Evolutionary conservation across 768 basidiomycete species (phyloP).

Genomic region (Royoungia palumana): DNA sequence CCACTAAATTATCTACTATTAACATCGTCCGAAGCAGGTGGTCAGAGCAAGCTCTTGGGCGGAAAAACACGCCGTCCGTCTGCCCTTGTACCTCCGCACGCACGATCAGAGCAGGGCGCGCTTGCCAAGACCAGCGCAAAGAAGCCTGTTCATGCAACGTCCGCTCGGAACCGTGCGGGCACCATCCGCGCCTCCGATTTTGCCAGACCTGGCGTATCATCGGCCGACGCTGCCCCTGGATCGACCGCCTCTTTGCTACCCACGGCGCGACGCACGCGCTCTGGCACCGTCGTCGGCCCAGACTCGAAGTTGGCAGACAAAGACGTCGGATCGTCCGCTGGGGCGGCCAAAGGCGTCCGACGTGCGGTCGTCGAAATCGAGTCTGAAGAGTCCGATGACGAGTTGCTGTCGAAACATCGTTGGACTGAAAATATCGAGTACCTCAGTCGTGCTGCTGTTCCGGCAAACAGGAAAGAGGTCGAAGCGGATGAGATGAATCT

Average conservation of each 20-base stretch:
- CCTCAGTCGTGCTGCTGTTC: constrained; percentile 17
- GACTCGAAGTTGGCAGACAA: constrained; percentile 22
- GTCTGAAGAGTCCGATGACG: constrained; percentile 24
- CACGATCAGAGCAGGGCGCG: constrained; percentile 18
- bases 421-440: constrained; percentile 25
- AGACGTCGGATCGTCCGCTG: background rate
- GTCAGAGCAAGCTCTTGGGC: constrained; percentile 8
- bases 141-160: constrained; percentile 7
- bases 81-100: background rate
- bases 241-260: background rate
- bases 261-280: constrained; percentile 42
- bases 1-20: constrained; percentile 4
- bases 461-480: background rate
- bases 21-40: constrained; percentile 11
- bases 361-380: constrained; percentile 1
- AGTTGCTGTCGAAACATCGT: constrained; percentile 15
- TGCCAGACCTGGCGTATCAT: constrained; percentile 11
- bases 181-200: constrained; percentile 53
- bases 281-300: constrained; percentile 44
- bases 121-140: constrained; percentile 6
- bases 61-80: constrained; percentile 2
- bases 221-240: constrained; percentile 1
- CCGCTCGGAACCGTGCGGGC: constrained; percentile 41
- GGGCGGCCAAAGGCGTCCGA: background rate
- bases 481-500: constrained; percentile 32